These are phyloP conservation scores for Colletotrichum sp. DNA, from an alignment of 2,329 filamentous ascomycete genomes.

Conservation along the genomic window DNA sequence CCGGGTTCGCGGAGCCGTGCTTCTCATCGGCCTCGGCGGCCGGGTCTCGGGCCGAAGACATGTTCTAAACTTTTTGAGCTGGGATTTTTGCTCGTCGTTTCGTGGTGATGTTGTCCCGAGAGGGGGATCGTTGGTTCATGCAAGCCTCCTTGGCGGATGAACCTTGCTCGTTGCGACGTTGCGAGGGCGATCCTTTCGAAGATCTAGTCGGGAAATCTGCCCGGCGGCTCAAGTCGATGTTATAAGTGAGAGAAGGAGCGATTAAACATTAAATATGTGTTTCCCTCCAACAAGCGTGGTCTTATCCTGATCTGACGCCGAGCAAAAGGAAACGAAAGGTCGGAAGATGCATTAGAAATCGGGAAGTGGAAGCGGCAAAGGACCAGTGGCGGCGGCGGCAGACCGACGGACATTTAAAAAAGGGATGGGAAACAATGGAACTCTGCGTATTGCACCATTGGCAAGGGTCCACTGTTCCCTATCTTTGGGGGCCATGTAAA, in stretches of 20 bases:
- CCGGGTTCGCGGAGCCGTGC: not conserved
- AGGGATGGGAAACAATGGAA: not conserved
- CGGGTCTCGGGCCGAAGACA: not conserved
- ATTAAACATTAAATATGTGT: not conserved
- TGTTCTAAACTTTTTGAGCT: not conserved
- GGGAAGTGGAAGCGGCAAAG: not conserved
- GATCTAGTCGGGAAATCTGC: not conserved
- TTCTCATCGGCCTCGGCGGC: not conserved
- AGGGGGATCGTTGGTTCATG: not conserved
- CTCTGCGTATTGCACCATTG: constrained; percentile 3
- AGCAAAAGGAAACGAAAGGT: not conserved
- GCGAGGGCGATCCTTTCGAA: not conserved
- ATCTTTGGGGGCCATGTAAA: not conserved
- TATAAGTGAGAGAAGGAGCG: not conserved
- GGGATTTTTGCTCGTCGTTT: not conserved
- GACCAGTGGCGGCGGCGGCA: not conserved
- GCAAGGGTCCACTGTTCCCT: not conserved
- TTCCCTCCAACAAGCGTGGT: not conserved
- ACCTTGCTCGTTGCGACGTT: not conserved
- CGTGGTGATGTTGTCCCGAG: not conserved
- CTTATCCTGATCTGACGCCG: not conserved
- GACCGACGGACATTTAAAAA: not conserved
- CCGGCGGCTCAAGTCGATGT: not conserved
- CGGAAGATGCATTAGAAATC: not conserved
- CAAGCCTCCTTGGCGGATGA: not conserved